Conservation (phyloP, 208 protist genomes). For the Herpetomonas tarakana region DNA sequence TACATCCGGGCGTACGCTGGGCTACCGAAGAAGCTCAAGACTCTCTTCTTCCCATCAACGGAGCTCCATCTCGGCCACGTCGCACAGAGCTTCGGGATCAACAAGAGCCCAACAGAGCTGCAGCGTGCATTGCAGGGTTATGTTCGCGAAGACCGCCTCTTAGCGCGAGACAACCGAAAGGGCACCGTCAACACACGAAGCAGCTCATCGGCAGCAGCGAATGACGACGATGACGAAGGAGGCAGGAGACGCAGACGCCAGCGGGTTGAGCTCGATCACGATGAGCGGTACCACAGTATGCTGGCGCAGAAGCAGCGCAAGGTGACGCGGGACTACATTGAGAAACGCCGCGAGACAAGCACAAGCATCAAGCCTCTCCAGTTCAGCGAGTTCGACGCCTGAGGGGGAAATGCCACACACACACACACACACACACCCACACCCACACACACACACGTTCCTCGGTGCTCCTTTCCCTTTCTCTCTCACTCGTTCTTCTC, state of each 20-base stretch:
- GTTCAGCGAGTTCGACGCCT: conserved; percentile 84
- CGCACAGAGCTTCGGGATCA: conserved; percentile 90
- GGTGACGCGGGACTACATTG: conserved; percentile 68
- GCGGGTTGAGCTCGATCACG: conserved; percentile 67
- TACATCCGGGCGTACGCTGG: conserved; percentile 98
- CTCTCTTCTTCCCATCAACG: conserved; percentile 61
- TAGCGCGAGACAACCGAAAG: conserved; percentile 59
- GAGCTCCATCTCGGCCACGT: conserved; percentile 95
- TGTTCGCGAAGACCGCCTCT: conserved; percentile 63
- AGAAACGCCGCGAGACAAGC: conserved; percentile 52
- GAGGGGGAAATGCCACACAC: too few relatives aligned
- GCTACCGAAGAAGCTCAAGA: conserved; percentile 42
- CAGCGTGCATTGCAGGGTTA: conserved; percentile 49
- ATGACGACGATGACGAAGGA: neutral
- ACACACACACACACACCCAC: too few relatives aligned
- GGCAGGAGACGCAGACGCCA: conserved; percentile 37
- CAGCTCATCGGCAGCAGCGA: conserved; percentile 1
- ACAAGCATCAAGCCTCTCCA: conserved; percentile 57
- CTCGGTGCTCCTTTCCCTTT: too few relatives aligned
- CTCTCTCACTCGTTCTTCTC: too few relatives aligned
- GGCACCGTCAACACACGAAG: conserved; percentile 22
- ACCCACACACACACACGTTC: too few relatives aligned
- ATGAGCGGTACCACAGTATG: conserved; percentile 74
- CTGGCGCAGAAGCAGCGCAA: conserved; percentile 80
- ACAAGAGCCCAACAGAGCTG: conserved; percentile 83